Evolutionary conservation across 148 eudicot species (phyloP).

Genomic region (Rhododendron mucronatum): DNA sequence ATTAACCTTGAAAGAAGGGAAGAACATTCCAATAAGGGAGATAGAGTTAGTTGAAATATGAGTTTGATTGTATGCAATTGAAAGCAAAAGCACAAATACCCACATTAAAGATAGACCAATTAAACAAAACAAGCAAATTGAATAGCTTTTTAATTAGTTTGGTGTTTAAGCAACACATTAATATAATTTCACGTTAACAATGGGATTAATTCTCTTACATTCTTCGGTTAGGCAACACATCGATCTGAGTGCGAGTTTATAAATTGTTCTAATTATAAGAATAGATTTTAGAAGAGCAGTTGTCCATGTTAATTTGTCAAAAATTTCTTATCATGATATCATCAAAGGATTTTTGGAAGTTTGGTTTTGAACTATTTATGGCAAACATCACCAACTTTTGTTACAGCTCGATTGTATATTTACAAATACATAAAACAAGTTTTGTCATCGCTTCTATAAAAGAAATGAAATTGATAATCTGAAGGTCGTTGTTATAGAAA

Average conservation of each 20-base stretch:
- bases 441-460: too few relatives aligned
- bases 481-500: background rate
- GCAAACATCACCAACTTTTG: too few relatives aligned
- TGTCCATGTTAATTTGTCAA: too few relatives aligned
- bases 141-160: background rate
- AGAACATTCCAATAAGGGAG: conserved; percentile 14
- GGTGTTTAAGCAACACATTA: conserved; percentile 1
- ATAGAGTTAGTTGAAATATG: background rate
- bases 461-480: too few relatives aligned
- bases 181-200: background rate
- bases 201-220: background rate
- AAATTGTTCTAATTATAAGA: background rate
- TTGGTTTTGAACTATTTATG: too few relatives aligned
- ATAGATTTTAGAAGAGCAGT: too few relatives aligned
- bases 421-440: background rate
- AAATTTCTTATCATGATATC: too few relatives aligned
- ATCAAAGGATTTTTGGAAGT: background rate
- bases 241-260: background rate
- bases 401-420: too few relatives aligned
- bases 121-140: conserved; percentile 1
- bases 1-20: conserved; percentile 21
- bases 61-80: conserved; percentile 3
- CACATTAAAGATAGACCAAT: conserved; percentile 1
- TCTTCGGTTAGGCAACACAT: background rate
- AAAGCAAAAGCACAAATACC: conserved; percentile 8